These are phyloP conservation scores for Primulina huaijiensis DNA, from an alignment of 257 asterid genomes.

Conservation along the genomic window DNA sequence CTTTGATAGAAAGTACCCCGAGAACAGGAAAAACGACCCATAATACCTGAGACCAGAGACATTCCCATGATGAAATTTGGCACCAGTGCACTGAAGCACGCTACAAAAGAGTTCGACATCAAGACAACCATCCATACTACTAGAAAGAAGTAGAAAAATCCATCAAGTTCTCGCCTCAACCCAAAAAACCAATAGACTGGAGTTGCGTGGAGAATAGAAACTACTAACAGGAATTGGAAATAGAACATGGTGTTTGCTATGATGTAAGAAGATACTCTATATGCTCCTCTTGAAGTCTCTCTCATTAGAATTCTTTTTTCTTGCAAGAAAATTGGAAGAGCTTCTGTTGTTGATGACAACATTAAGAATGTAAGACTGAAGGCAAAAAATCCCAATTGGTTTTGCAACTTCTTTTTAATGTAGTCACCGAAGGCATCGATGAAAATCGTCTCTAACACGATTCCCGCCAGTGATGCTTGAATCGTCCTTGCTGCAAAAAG, in stretches of 20 bases:
- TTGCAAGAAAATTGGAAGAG: conserved; percentile 74
- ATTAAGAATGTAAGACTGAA: conserved; percentile 64
- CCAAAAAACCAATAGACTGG: conserved; percentile 79
- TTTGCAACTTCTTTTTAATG: conserved; percentile 41
- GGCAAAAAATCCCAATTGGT: conserved; percentile 72
- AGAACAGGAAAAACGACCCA: conserved; percentile 72
- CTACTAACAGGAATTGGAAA: conserved; percentile 59
- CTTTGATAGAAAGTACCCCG: conserved; percentile 66
- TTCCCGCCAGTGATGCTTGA: conserved; percentile 61
- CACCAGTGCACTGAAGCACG: conserved; percentile 56
- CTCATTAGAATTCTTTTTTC: conserved; percentile 60
- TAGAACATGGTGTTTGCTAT: conserved; percentile 63
- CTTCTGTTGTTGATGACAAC: conserved; percentile 81
- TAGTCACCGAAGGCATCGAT: conserved; percentile 32
- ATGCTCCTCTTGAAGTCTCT: conserved; percentile 76
- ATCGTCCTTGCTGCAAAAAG: conserved; percentile 54
- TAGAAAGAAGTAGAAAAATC: conserved; percentile 52
- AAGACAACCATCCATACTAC: conserved; percentile 60
- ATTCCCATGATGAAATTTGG: conserved; percentile 64
- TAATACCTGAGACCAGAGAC: conserved; percentile 49
- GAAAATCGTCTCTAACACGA: conserved; percentile 63
- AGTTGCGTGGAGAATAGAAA: conserved; percentile 50
- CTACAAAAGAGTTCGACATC: conserved; percentile 70
- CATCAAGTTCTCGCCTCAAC: conserved; percentile 34
- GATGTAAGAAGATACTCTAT: conserved; percentile 64